phyloP scores from a whole-genome alignment of 164 flowering plant genomes.

The Magnolia officinalis region DNA sequence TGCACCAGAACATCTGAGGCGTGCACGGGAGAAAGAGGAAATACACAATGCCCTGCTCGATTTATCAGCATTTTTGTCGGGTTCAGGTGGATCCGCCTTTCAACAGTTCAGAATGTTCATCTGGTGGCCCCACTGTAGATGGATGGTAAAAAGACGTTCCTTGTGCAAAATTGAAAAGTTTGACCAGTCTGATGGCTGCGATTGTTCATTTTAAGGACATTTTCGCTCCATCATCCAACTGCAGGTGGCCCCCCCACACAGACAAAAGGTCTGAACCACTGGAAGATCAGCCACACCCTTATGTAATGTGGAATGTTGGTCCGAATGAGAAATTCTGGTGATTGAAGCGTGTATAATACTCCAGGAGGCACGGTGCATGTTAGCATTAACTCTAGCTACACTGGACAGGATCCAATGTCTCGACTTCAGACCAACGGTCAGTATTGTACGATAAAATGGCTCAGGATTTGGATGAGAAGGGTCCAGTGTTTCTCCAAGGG shows the following conservation, averaged over 20 bases:
- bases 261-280: background rate
- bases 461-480: conserved; percentile 70
- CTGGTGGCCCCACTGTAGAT: background rate
- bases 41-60: too few species aligned
- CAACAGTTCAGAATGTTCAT: too few species aligned
- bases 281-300: too few species aligned
- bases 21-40: too few species aligned
- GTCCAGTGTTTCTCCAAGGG: conserved; percentile 61
- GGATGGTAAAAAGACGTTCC: too few species aligned
- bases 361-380: too few species aligned
- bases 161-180: background rate
- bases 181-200: background rate
- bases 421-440: conserved; percentile 43
- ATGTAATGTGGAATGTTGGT: too few species aligned
- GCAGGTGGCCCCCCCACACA: background rate
- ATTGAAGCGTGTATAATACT: background rate
- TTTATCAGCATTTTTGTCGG: too few species aligned
- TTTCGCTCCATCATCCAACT: background rate
- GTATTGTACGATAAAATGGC: conserved; percentile 71
- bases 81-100: too few species aligned
- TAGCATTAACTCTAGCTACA: background rate
- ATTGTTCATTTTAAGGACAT: background rate
- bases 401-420: conserved; percentile 25
- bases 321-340: too few species aligned
- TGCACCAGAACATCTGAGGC: background rate